These are phyloP conservation scores for Ustilago vetiveriae DNA, from an alignment of 1,284 basidiomycete genomes.

Conservation along the genomic window DNA sequence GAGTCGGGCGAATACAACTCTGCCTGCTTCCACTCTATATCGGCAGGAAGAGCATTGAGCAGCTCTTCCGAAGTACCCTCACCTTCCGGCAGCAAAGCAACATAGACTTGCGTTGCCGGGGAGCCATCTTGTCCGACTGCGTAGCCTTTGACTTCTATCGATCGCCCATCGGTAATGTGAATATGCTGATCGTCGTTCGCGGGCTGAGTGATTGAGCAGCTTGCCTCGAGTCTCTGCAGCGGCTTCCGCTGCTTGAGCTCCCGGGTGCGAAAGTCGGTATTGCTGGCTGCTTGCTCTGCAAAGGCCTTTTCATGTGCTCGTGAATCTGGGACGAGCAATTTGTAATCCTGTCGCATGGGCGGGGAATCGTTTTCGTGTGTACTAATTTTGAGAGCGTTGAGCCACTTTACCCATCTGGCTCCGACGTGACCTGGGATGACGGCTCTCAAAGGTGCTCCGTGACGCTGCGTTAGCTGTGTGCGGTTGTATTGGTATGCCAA, in stretches of 20 bases:
- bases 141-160: slow-evolving; percentile 31
- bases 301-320: slow-evolving; percentile 11
- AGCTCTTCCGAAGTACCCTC: slow-evolving; percentile 10
- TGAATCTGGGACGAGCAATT: slow-evolving; percentile 73
- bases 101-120: slow-evolving; percentile 14
- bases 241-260: slow-evolving; percentile 14
- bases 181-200: slow-evolving; percentile 1
- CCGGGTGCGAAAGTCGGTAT: slow-evolving; percentile 18
- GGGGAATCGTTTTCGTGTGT: slow-evolving; percentile 20
- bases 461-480: slow-evolving; percentile 73
- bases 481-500: slow-evolving; percentile 61
- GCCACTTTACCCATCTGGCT: slow-evolving; percentile 82
- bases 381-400: slow-evolving; percentile 68
- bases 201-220: slow-evolving; percentile 36
- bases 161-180: background rate
- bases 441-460: slow-evolving; percentile 76
- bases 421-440: slow-evolving; percentile 77
- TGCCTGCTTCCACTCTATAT: slow-evolving; percentile 27
- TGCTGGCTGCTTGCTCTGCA: slow-evolving; percentile 7
- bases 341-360: slow-evolving; percentile 36
- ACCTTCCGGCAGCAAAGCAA: slow-evolving; percentile 11
- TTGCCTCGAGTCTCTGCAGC: slow-evolving; percentile 37
- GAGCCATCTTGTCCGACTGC: slow-evolving; percentile 47
- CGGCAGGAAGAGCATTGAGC: slow-evolving; percentile 13
- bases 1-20: slow-evolving; percentile 1